Base-by-base conservation (phyloP, 768 basidiomycete species). In the Phaeotremella fagi region DNA sequence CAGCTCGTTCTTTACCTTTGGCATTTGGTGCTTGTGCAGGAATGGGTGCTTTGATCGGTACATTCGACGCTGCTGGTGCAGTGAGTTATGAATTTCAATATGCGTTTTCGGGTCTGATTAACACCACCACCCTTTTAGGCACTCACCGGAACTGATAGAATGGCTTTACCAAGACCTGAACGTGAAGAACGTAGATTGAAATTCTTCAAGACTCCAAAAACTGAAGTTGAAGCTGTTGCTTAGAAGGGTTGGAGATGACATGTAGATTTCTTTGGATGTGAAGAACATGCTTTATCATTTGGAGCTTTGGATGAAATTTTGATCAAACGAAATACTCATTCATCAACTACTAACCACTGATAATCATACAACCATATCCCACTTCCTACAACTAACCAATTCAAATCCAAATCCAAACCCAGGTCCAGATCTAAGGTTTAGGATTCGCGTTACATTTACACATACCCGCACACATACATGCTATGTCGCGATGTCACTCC, bases 1-100 rank as follows among this genome's bases (percentile, higher is more conserved):
- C 60, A 92, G 90, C 83, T 48, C 85, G 87, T 55, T 95, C 90
- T 27, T 64, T 94, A 61, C 90, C 90, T 4, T 78, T 85, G 68
- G 90, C 87, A 26, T 63, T 90, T 16, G 87, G 83, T 20, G 83
- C 85, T 27, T 92, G 90, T 71, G 84, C 80, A 1, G 78, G 85
- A 45, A 78, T 92, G 52, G 90, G 88, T 46, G 84, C 84, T 12
- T 79, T 84, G 4, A 82, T 90, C 71, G 92, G 89, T 15, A 81
- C 83, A 35, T 88, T 85, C 69, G 86, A 90, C 63, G 86, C 85
- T 59, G 81, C 85, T 22, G 88, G 90, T 48, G 78, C 83, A 63
- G 70, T 71, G 50, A 63, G 66, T 64, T 41, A 31, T 25, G 14
- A 18, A n/a, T 16, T 43, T 18, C 3, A 78, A 79, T 45, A 70